phyloP scores from a whole-genome alignment of 1,284 basidiomycete species.

The Trichosporon sp. region DNA sequence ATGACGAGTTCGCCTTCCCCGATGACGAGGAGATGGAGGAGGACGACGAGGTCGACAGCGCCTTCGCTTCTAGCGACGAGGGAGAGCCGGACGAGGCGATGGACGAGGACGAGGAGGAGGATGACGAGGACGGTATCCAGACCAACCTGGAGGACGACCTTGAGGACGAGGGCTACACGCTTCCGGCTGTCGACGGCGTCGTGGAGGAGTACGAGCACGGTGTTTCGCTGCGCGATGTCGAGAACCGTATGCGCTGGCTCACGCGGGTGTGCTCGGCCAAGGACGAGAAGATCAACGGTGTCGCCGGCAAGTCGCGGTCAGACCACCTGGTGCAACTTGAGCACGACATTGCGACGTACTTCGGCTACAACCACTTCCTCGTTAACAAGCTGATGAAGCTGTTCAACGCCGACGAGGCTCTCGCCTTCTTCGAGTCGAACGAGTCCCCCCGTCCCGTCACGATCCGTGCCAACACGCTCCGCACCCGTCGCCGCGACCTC shows the following conservation, averaged over 20 bases:
- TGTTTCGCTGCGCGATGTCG: constrained; percentile 77
- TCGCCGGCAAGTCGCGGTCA: constrained; percentile 72
- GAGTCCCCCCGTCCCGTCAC: constrained; percentile 96
- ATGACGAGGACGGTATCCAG: constrained; percentile 56
- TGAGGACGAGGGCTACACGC: constrained; percentile 69
- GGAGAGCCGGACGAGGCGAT: constrained; percentile 36
- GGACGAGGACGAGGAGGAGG: constrained; percentile 49
- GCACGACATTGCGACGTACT: constrained; percentile 87
- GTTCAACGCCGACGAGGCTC: constrained; percentile 91
- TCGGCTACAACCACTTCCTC: constrained; percentile 96
- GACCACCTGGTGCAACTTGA: constrained; percentile 90
- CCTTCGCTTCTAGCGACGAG: constrained; percentile 51
- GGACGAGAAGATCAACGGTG: constrained; percentile 64
- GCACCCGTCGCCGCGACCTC: constrained; percentile 88
- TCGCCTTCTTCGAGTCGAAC: constrained; percentile 98
- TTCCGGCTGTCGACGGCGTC: constrained; percentile 78
- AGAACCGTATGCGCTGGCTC: constrained; percentile 84
- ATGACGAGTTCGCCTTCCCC: constrained; percentile 58
- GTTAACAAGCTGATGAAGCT: constrained; percentile 92
- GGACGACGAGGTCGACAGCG: constrained; percentile 60
- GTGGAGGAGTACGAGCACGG: constrained; percentile 73
- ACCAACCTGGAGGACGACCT: constrained; percentile 62
- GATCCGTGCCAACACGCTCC: constrained; percentile 95
- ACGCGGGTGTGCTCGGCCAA: constrained; percentile 72
- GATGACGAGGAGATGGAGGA: constrained; percentile 59